Conservation (phyloP, 2,329 filamentous ascomycete genomes). For the Hymenoscyphus linearis region DNA sequence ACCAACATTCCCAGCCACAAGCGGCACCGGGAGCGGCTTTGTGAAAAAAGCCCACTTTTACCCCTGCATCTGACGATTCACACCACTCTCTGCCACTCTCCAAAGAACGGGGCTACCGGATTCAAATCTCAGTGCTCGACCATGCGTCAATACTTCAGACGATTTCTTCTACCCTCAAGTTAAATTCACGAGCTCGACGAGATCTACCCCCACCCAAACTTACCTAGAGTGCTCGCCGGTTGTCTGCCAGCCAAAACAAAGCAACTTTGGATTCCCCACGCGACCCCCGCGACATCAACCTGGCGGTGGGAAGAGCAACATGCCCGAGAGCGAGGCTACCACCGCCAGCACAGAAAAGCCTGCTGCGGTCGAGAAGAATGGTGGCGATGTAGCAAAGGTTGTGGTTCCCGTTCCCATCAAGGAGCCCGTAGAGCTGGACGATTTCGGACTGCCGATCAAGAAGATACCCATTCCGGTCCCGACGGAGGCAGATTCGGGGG, state of each 20-base stretch:
- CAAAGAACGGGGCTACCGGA: background rate
- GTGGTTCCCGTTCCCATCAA: slow-evolving; percentile 12
- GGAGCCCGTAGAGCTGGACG: slow-evolving; percentile 49
- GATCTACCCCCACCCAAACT: background rate
- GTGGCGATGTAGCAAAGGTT: slow-evolving; percentile 15
- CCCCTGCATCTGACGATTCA: slow-evolving; percentile 2
- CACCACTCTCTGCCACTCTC: background rate
- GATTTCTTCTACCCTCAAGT: slow-evolving; percentile 1
- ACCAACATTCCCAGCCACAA: too few relatives aligned
- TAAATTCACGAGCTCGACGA: slow-evolving; percentile 4
- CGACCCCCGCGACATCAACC: slow-evolving; percentile 1
- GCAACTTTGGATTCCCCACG: background rate
- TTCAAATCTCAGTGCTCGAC: slow-evolving; percentile 10
- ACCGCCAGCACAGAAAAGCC: slow-evolving; percentile 18
- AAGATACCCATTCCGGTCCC: slow-evolving; percentile 38
- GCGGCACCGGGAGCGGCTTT: background rate
- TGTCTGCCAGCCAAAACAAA: background rate
- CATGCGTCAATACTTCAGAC: slow-evolving; percentile 20
- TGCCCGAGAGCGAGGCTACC: slow-evolving; percentile 27
- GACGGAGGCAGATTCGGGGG: slow-evolving; percentile 17
- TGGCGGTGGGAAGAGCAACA: slow-evolving; percentile 25
- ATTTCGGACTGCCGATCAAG: slow-evolving; percentile 64
- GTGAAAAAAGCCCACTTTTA: background rate
- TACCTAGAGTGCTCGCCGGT: background rate
- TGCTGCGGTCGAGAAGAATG: slow-evolving; percentile 7